Percentiles rank a stretch among this genome's conserved stretches.
Conservation (phyloP, 345 rosid species). For the Lepidium africanum region DNA sequence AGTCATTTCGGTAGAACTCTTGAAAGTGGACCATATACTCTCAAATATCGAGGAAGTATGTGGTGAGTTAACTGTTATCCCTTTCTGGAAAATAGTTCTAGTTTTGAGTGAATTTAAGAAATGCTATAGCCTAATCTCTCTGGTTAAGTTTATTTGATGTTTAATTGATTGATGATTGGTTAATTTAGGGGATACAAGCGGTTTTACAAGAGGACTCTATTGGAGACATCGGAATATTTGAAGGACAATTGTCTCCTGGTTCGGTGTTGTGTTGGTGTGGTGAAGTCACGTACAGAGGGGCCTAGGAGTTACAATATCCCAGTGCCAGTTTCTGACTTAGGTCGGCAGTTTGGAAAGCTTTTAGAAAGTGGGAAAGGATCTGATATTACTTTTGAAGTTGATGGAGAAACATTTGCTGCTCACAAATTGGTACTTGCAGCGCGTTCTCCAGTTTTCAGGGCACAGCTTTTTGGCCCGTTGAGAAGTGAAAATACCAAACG, state of each 20-base stretch:
- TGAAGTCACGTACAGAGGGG: conserved; percentile 62
- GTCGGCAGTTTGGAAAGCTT: conserved; percentile 50
- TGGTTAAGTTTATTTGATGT: no score
- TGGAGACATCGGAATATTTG: conserved; percentile 62
- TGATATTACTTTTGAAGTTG: conserved; percentile 55
- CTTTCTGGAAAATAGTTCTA: not conserved
- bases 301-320: conserved; percentile 54
- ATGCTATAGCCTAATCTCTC: not conserved
- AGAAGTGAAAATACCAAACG: conserved; percentile 41
- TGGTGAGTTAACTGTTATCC: conserved; percentile 39
- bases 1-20: conserved; percentile 72
- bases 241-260: conserved; percentile 64
- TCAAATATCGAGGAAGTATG: conserved; percentile 75
- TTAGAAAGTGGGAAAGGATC: conserved; percentile 49
- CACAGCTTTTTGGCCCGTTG: conserved; percentile 75
- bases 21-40: conserved; percentile 70
- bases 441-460: conserved; percentile 76
- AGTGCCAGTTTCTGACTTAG: conserved; percentile 53
- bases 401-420: conserved; percentile 56
- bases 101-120: not conserved
- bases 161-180: not conserved
- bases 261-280: conserved; percentile 69
- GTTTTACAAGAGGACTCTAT: conserved; percentile 56
- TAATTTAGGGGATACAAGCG: conserved; percentile 73
- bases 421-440: conserved; percentile 71